Conservation (phyloP, 768 basidiomycete genomes). For the Dioszegia aurantiaca region DNA sequence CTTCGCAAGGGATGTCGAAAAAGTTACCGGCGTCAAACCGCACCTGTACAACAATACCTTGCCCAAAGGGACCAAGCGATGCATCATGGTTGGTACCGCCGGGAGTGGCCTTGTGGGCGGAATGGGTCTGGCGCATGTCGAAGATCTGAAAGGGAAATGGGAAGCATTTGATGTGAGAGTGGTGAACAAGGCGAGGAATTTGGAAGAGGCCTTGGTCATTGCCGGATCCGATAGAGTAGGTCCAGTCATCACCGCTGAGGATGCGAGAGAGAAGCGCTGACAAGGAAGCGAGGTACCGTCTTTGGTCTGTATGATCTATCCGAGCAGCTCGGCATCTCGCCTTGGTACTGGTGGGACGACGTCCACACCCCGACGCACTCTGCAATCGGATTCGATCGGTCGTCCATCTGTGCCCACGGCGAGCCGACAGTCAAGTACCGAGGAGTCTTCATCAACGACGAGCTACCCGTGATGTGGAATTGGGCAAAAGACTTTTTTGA, state of each 20-base stretch:
- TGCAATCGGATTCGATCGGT: slow-evolving; percentile 54
- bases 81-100: slow-evolving; percentile 66
- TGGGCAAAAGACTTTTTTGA: slow-evolving; percentile 71
- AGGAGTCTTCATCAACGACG: slow-evolving; percentile 71
- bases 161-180: slow-evolving; percentile 61
- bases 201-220: slow-evolving; percentile 65
- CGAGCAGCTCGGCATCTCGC: slow-evolving; percentile 64
- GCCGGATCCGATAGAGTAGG: slow-evolving; percentile 61
- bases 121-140: slow-evolving; percentile 60
- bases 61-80: slow-evolving; percentile 51
- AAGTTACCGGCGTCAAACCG: slow-evolving; percentile 61
- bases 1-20: slow-evolving; percentile 63
- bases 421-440: slow-evolving; percentile 68
- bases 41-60: slow-evolving; percentile 59
- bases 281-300: slow-evolving; percentile 61
- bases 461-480: slow-evolving; percentile 67
- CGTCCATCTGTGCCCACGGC: slow-evolving; percentile 57
- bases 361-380: slow-evolving; percentile 62
- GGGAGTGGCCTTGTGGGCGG: slow-evolving; percentile 61
- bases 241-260: neutral
- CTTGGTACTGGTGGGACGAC: slow-evolving; percentile 68
- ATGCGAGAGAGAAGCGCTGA: neutral
- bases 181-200: slow-evolving; percentile 60
- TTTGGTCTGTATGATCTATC: slow-evolving; percentile 67
- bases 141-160: slow-evolving; percentile 64